Conservation (phyloP, 352 stramenopile species). For the Sclerospora graminicola region DNA sequence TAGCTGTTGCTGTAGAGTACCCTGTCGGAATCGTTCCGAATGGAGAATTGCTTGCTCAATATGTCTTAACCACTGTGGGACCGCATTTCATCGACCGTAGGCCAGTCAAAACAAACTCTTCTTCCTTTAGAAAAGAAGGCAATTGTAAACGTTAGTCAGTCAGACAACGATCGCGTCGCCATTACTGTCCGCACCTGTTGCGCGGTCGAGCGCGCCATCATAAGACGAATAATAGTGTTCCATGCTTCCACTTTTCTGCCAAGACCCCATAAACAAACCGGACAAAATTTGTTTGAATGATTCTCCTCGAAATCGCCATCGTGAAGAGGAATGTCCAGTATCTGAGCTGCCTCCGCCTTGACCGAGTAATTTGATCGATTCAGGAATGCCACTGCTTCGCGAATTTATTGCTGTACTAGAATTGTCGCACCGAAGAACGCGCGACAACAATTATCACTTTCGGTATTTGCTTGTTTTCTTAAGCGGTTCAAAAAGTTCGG, state of each 20-base stretch:
- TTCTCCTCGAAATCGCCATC: constrained; percentile 48
- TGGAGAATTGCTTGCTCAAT: constrained; percentile 55
- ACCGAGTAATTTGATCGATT: constrained; percentile 67
- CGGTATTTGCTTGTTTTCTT: constrained; percentile 56
- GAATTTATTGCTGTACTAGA: constrained; percentile 4
- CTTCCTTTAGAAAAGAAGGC: constrained; percentile 30
- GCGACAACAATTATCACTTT: constrained; percentile 62
- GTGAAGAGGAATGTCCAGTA: constrained; percentile 68
- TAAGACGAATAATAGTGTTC: constrained; percentile 74
- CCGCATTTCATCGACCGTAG: constrained; percentile 18
- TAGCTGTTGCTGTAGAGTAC: constrained; percentile 36
- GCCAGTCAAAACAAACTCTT: constrained; percentile 67
- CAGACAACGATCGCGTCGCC: not conserved
- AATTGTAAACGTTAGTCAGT: constrained; percentile 1
- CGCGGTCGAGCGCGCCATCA: constrained; percentile 57
- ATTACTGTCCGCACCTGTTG: constrained; percentile 36
- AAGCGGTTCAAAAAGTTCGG: constrained; percentile 66
- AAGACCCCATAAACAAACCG: constrained; percentile 63
- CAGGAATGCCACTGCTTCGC: constrained; percentile 15
- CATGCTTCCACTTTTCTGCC: constrained; percentile 78
- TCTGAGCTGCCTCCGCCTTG: constrained; percentile 63
- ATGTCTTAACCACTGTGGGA: constrained; percentile 46
- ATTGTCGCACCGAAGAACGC: constrained; percentile 18
- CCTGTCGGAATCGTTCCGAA: constrained; percentile 65
- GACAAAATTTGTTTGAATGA: constrained; percentile 47